These are phyloP conservation scores for Mycena rosella DNA, from an alignment of 768 basidiomycete genomes.

Conservation along the genomic window DNA sequence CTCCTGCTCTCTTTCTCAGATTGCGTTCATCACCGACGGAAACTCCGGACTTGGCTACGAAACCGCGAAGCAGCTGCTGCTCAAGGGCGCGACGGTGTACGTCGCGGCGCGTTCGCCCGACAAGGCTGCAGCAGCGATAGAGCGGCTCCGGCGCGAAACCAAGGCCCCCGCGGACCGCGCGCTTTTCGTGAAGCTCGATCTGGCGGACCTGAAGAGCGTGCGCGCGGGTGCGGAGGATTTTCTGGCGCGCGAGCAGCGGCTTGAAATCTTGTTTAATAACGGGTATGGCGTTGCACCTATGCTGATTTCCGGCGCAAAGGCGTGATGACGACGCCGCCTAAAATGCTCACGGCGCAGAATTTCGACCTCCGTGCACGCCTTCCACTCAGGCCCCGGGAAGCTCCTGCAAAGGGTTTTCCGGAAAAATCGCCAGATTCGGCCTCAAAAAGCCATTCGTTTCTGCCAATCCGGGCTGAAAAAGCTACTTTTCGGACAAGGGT, in stretches of 20 bases:
- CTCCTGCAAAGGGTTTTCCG: too few species aligned
- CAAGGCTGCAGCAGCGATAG: neutral
- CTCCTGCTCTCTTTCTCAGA: neutral
- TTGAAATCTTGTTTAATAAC: too few species aligned
- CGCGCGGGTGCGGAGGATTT: slow-evolving; percentile 2
- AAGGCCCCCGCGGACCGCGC: neutral
- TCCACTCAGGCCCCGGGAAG: too few species aligned
- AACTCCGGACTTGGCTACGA: slow-evolving; percentile 7
- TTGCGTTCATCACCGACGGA: slow-evolving; percentile 1
- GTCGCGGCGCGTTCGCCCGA: slow-evolving; percentile 7
- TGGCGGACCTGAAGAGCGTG: slow-evolving; percentile 5
- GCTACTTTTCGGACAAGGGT: too few species aligned
- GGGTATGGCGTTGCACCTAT: too few species aligned
- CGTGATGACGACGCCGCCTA: neutral
- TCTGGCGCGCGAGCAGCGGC: neutral
- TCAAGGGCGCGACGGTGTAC: slow-evolving; percentile 11
- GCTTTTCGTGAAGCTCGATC: slow-evolving; percentile 4
- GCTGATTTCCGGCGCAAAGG: neutral
- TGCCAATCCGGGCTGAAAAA: too few species aligned
- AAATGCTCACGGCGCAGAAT: neutral
- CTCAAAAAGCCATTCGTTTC: too few species aligned
- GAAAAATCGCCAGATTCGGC: too few species aligned
- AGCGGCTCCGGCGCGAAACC: slow-evolving; percentile 9
- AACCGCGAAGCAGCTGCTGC: slow-evolving; percentile 13
- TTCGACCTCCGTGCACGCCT: neutral